These are phyloP conservation scores for Podospora pseudoanserina DNA, from an alignment of 495 filamentous ascomycete genomes.

Conservation along the genomic window DNA sequence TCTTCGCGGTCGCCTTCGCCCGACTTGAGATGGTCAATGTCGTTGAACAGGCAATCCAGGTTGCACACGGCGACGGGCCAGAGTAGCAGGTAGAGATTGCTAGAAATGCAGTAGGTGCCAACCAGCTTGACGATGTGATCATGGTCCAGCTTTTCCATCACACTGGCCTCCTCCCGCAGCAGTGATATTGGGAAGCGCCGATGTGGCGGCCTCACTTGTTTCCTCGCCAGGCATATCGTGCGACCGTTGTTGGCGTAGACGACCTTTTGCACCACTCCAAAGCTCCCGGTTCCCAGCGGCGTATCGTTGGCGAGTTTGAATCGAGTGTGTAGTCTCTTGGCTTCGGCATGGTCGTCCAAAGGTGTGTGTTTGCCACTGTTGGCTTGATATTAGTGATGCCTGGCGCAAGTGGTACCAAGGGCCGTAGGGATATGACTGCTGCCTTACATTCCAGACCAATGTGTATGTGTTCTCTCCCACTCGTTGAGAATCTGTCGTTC, in stretches of 20 bases:
- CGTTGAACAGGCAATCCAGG: conserved; percentile 36
- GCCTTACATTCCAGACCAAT: conserved; percentile 38
- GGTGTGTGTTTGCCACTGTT: conserved; percentile 34
- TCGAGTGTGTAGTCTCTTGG: conserved; percentile 32
- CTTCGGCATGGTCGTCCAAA: conserved; percentile 29
- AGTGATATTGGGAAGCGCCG: conserved; percentile 27
- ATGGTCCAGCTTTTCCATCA: conserved; percentile 43
- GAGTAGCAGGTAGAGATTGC: conserved; percentile 37
- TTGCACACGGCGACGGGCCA: conserved; percentile 45
- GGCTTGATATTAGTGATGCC: conserved; percentile 12
- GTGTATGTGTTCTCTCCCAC: conserved; percentile 29
- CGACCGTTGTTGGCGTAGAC: conserved; percentile 28
- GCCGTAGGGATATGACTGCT: background rate
- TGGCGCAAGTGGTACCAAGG: background rate
- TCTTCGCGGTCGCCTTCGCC: conserved; percentile 34
- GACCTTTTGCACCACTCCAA: conserved; percentile 39
- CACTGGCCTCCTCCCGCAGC: conserved; percentile 39
- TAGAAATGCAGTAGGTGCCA: conserved; percentile 37
- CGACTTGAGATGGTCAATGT: conserved; percentile 34
- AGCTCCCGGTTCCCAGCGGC: conserved; percentile 32
- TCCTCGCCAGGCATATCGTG: conserved; percentile 34
- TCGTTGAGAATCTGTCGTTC: conserved; percentile 33
- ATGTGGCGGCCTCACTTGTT: conserved; percentile 25
- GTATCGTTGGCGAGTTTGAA: conserved; percentile 27
- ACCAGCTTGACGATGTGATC: conserved; percentile 43